These are phyloP conservation scores for Ophiorrhiza pumila DNA, from an alignment of 257 asterid species.

Conservation along the genomic window DNA sequence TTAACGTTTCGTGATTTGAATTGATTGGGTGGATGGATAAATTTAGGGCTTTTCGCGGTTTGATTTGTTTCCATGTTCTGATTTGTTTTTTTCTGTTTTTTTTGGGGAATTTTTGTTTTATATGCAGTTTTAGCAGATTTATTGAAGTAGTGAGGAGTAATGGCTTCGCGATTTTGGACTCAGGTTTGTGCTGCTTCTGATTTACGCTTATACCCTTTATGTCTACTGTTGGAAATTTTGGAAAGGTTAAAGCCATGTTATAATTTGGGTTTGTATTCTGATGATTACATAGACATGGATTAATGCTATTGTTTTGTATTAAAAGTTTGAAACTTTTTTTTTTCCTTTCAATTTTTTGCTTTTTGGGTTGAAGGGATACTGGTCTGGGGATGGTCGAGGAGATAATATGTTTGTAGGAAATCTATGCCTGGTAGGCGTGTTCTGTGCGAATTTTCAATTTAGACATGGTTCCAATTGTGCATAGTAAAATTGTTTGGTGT, in stretches of 20 bases:
- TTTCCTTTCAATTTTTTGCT: neutral
- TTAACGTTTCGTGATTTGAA: neutral
- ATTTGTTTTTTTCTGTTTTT: neutral
- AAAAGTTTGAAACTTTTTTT: neutral
- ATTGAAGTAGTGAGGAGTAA: neutral
- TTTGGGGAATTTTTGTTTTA: neutral
- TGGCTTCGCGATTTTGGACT: conserved; percentile 40
- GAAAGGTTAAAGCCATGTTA: neutral
- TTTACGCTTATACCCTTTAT: too few species aligned
- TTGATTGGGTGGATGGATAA: neutral
- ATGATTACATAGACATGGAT: neutral
- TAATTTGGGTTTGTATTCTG: neutral
- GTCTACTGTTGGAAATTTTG: neutral
- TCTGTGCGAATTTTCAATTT: neutral
- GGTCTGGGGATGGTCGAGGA: neutral
- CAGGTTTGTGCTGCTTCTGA: conserved; percentile 25
- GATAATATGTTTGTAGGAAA: neutral
- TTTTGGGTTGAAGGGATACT: neutral
- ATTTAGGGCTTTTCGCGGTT: neutral
- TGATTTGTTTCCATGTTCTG: neutral
- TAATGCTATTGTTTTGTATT: neutral
- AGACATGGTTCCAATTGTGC: neutral
- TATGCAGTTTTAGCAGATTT: conserved; percentile 4
- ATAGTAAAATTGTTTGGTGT: neutral
- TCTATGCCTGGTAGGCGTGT: neutral